phyloP scores from a whole-genome alignment of 2,329 filamentous ascomycete genomes.

The Fonsecaea erecta region DNA sequence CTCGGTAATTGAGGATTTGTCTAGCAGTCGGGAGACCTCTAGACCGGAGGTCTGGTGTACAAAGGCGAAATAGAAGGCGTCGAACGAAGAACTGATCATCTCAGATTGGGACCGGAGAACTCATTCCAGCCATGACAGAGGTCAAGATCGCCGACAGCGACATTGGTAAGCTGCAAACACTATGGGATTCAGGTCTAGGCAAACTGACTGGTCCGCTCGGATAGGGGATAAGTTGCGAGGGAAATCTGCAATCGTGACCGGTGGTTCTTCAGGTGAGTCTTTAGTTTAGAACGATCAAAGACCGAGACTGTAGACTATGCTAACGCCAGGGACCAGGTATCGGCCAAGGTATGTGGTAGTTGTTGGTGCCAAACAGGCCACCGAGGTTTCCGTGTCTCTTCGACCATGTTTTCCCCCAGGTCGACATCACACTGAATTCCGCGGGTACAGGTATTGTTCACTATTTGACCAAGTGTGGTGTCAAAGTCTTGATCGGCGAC shows the following conservation, averaged over 20 bases:
- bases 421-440: neutral
- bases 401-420: neutral
- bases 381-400: no score
- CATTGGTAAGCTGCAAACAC: neutral
- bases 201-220: neutral
- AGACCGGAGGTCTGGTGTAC: neutral
- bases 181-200: neutral
- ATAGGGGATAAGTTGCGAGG: neutral
- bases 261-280: neutral
- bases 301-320: neutral
- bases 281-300: neutral
- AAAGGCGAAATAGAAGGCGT: neutral
- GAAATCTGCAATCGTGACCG: neutral
- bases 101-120: neutral
- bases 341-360: neutral
- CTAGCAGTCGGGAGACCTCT: neutral
- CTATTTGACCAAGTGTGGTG: neutral
- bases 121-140: neutral
- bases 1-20: neutral
- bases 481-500: slow-evolving; percentile 1
- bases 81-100: neutral
- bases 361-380: no score
- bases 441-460: neutral
- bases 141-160: neutral
- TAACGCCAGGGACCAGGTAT: neutral